Evolutionary conservation across 441 rosid genomes (phyloP).

Genomic region (Monsonia emarginata): DNA sequence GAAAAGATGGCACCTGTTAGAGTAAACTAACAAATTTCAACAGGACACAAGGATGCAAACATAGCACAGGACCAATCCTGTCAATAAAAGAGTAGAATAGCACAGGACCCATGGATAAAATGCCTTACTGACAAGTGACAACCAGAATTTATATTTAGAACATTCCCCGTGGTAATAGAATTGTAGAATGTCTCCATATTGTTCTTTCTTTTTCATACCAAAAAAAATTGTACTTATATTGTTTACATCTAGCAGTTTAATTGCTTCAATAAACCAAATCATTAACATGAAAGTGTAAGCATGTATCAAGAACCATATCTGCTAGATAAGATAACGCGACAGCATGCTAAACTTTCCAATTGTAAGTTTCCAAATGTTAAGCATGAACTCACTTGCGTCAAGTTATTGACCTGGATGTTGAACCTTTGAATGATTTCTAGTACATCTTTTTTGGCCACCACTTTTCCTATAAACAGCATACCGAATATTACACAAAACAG

Average conservation of each 20-base stretch:
- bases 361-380: slow-evolving; percentile 10
- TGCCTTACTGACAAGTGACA: background rate
- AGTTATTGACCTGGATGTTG: slow-evolving; percentile 92
- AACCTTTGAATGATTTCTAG: slow-evolving; percentile 53
- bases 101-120: background rate
- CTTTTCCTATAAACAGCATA: slow-evolving; percentile 42
- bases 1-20: background rate
- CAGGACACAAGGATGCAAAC: no score
- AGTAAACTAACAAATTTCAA: background rate
- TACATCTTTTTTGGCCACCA: slow-evolving; percentile 52
- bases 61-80: no score
- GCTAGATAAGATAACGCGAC: background rate
- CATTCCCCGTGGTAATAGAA: background rate
- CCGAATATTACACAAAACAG: background rate
- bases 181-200: background rate
- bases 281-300: background rate
- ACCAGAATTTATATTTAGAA: background rate
- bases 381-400: slow-evolving; percentile 65
- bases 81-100: no score
- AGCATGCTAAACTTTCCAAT: background rate
- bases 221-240: background rate
- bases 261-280: background rate
- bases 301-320: background rate
- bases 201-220: background rate
- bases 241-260: background rate